Evolutionary conservation across 2,329 filamentous ascomycete species (phyloP).

Genomic region (Aureobasidium sp.): DNA sequence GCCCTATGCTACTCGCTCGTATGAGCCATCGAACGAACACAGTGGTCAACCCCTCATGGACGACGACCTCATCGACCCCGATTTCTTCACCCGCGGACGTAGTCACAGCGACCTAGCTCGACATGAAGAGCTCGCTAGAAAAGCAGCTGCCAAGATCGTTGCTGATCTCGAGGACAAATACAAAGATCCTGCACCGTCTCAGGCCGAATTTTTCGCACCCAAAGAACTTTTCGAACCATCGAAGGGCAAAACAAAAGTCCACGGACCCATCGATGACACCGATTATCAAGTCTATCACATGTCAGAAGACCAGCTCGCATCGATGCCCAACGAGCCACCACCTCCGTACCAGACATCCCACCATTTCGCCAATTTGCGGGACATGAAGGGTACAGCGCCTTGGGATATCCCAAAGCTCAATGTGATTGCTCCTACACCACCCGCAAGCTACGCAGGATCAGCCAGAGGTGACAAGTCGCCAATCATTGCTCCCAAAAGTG

Average conservation of each 20-base stretch:
- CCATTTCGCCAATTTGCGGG: not conserved
- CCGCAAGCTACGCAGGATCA: slow-evolving; percentile 39
- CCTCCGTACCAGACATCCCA: slow-evolving; percentile 24
- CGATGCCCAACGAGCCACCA: slow-evolving; percentile 30
- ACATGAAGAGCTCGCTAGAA: slow-evolving; percentile 24
- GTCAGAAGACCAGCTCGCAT: slow-evolving; percentile 27
- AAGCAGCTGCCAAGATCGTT: slow-evolving; percentile 35
- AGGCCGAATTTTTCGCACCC: slow-evolving; percentile 44
- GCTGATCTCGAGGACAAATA: slow-evolving; percentile 39
- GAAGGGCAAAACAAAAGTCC: slow-evolving; percentile 31
- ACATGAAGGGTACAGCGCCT: not conserved
- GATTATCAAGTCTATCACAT: slow-evolving; percentile 37
- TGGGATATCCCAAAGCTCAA: slow-evolving; percentile 45
- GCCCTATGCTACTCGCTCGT: slow-evolving; percentile 18
- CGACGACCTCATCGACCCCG: slow-evolving; percentile 41
- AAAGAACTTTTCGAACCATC: slow-evolving; percentile 38
- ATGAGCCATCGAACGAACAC: slow-evolving; percentile 27
- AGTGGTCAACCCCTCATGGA: slow-evolving; percentile 35
- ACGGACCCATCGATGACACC: slow-evolving; percentile 38
- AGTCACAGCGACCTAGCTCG: slow-evolving; percentile 21
- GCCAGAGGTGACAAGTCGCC: slow-evolving; percentile 31
- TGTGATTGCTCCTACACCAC: slow-evolving; percentile 52
- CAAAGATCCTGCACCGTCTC: slow-evolving; percentile 31
- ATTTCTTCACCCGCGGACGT: slow-evolving; percentile 37
- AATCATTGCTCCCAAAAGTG: slow-evolving; percentile 26